Evolutionary conservation across 805 yeast genomes (phyloP).

Genomic region (Yamadazyma ubonensis): DNA sequence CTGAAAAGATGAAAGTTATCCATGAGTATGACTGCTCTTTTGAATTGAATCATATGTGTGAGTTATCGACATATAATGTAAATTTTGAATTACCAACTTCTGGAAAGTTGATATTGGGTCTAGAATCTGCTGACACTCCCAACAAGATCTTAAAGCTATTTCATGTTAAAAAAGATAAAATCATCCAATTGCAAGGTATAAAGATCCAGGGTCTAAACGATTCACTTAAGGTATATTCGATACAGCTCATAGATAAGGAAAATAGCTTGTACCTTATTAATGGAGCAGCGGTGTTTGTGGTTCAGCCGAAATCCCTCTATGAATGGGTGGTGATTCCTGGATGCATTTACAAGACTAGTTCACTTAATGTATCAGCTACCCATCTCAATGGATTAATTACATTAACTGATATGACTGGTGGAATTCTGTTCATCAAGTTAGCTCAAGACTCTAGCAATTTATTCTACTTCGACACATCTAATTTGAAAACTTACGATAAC

Average conservation of each 20-base stretch:
- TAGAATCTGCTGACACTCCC: conserved; percentile 14
- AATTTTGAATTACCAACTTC: background rate
- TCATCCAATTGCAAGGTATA: conserved; percentile 11
- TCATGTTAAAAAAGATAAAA: conserved; percentile 11
- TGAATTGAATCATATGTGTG: conserved; percentile 22
- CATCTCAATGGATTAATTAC: conserved; percentile 5
- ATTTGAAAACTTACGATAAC: conserved; percentile 3
- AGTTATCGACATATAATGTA: conserved; percentile 3
- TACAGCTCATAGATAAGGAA: conserved; percentile 14
- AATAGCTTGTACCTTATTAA: conserved; percentile 16
- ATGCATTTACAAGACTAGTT: conserved; percentile 13
- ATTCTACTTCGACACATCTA: background rate
- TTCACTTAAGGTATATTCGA: conserved; percentile 15
- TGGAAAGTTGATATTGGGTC: conserved; percentile 15
- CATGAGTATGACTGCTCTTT: conserved; percentile 12
- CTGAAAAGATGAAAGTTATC: conserved; percentile 15
- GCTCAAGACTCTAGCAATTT: background rate
- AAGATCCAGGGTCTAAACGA: conserved; percentile 16
- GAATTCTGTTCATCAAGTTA: conserved; percentile 8
- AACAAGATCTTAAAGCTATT: conserved; percentile 14
- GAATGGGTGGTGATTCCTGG: conserved; percentile 17
- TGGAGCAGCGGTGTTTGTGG: conserved; percentile 19
- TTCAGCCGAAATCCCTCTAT: conserved; percentile 6
- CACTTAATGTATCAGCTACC: conserved; percentile 11
- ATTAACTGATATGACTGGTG: conserved; percentile 21